Conservation (phyloP, 129 eudicot species). For the Escallonia rubra region DNA sequence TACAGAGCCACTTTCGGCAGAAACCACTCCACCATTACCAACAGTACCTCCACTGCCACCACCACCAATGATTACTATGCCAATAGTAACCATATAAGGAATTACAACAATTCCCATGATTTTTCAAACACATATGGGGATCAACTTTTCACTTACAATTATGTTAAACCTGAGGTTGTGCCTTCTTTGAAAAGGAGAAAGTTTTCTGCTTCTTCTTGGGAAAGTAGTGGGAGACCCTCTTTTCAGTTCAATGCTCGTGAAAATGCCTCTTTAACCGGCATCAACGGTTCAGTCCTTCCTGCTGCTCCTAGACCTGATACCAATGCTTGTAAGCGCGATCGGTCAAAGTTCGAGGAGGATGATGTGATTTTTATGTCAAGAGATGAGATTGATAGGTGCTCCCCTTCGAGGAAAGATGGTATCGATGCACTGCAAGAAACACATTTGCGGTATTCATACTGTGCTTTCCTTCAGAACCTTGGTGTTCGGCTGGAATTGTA, state of each 20-base stretch:
- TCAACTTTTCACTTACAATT: conserved; percentile 20
- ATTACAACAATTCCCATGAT: conserved; percentile 24
- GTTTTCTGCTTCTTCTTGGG: conserved; percentile 51
- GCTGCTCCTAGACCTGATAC: conserved; percentile 27
- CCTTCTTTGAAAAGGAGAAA: conserved; percentile 68
- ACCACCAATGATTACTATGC: conserved; percentile 17
- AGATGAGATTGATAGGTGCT: conserved; percentile 85
- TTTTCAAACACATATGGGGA: conserved; percentile 27
- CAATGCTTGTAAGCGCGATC: conserved; percentile 63
- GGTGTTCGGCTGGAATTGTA: conserved; percentile 84
- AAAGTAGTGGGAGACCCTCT: conserved; percentile 39
- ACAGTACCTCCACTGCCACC: conserved; percentile 12
- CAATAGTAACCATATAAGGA: conserved; percentile 29
- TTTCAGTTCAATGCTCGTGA: conserved; percentile 22
- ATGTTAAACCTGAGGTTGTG: conserved; percentile 30
- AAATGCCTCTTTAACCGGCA: conserved; percentile 18
- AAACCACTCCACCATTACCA: conserved; percentile 31
- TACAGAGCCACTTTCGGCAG: conserved; percentile 36
- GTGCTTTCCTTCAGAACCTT: conserved; percentile 84
- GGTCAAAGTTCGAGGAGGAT: conserved; percentile 58
- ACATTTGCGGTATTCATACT: conserved; percentile 78
- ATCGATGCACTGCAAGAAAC: conserved; percentile 78
- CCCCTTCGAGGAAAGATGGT: conserved; percentile 98
- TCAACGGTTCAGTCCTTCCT: conserved; percentile 20
- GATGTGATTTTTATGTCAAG: conserved; percentile 68